Evolutionary conservation across 2,329 filamentous ascomycete species (phyloP).

Genomic region (Fusarium sp.): DNA sequence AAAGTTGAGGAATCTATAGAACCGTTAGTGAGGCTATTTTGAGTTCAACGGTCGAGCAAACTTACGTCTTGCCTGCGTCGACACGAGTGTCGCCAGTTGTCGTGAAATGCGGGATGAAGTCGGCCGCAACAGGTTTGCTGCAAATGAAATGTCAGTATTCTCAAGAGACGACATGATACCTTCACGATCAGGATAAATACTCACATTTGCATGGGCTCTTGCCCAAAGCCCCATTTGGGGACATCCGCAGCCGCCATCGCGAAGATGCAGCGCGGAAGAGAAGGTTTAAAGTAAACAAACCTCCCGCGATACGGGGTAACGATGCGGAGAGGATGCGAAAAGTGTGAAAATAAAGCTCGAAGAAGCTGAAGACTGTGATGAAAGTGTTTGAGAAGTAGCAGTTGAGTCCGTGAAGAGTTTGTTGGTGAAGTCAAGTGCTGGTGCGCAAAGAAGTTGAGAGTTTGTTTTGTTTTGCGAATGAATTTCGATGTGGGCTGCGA

Average conservation of each 20-base stretch:
- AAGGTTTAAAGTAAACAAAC: constrained; percentile 44
- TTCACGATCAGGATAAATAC: not conserved
- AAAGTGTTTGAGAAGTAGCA: not conserved
- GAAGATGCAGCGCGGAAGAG: constrained; percentile 35
- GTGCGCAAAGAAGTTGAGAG: constrained; percentile 12
- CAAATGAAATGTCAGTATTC: constrained; percentile 26
- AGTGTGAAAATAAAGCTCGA: constrained; percentile 5
- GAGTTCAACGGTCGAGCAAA: not conserved
- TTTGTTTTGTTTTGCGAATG: constrained; percentile 35
- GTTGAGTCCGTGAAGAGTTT: not conserved
- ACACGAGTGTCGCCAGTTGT: constrained; percentile 10
- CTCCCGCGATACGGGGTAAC: constrained; percentile 30
- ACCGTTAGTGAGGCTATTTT: constrained; percentile 14
- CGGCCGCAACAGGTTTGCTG: constrained; percentile 37
- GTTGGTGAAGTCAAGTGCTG: not conserved
- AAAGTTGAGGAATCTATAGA: constrained; percentile 38
- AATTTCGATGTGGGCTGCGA: constrained; percentile 23
- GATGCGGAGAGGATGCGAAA: not conserved
- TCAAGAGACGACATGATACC: not conserved
- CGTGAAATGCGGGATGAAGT: constrained; percentile 44
- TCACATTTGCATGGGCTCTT: constrained; percentile 35
- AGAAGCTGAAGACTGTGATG: constrained; percentile 13
- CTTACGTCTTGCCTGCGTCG: constrained; percentile 30
- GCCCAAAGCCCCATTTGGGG: constrained; percentile 40
- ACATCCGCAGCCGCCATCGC: constrained; percentile 37